phyloP scores from a whole-genome alignment of 208 protist species.

The Wallacemonas collosoma region DNA sequence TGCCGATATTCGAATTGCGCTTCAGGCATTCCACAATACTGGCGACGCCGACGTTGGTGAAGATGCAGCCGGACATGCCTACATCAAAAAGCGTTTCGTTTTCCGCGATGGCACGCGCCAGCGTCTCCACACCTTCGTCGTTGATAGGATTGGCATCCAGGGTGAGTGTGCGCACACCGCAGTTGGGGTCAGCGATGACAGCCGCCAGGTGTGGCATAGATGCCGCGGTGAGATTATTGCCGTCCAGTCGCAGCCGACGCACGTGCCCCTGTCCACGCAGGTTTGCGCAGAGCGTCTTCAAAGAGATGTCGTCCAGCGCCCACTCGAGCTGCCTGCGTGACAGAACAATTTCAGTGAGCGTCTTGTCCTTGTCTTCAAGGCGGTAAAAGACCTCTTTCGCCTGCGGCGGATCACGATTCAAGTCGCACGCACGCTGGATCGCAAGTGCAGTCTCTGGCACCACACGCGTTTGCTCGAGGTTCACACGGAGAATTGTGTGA shows the following conservation, averaged over 20 bases:
- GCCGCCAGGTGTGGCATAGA: slow-evolving; percentile 58
- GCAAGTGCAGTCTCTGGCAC: slow-evolving; percentile 26
- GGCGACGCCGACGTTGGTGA: slow-evolving; percentile 50
- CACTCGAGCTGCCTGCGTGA: slow-evolving; percentile 31
- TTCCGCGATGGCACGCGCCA: slow-evolving; percentile 57
- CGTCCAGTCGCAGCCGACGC: slow-evolving; percentile 45
- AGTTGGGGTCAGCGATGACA: slow-evolving; percentile 43
- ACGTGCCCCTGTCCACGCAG: slow-evolving; percentile 50
- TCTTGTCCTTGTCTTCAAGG: slow-evolving; percentile 53
- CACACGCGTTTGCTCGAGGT: slow-evolving; percentile 63
- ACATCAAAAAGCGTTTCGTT: slow-evolving; percentile 60
- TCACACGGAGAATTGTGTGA: slow-evolving; percentile 41
- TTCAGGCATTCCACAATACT: slow-evolving; percentile 44
- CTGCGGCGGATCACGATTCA: slow-evolving; percentile 70
- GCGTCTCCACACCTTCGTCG: slow-evolving; percentile 45
- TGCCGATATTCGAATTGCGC: slow-evolving; percentile 35
- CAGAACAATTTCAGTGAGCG: slow-evolving; percentile 56
- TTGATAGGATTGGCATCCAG: slow-evolving; percentile 70
- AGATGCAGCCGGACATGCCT: slow-evolving; percentile 37
- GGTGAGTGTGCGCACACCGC: slow-evolving; percentile 44
- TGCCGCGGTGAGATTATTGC: slow-evolving; percentile 58
- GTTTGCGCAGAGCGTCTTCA: slow-evolving; percentile 58
- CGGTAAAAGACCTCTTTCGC: slow-evolving; percentile 71
- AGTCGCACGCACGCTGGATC: slow-evolving; percentile 58
- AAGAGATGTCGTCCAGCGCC: slow-evolving; percentile 63